Percentiles rank a stretch among this genome's conserved stretches.
phyloP scores from a whole-genome alignment of 805 yeast species.

The Pichia cephalocereana region DNA sequence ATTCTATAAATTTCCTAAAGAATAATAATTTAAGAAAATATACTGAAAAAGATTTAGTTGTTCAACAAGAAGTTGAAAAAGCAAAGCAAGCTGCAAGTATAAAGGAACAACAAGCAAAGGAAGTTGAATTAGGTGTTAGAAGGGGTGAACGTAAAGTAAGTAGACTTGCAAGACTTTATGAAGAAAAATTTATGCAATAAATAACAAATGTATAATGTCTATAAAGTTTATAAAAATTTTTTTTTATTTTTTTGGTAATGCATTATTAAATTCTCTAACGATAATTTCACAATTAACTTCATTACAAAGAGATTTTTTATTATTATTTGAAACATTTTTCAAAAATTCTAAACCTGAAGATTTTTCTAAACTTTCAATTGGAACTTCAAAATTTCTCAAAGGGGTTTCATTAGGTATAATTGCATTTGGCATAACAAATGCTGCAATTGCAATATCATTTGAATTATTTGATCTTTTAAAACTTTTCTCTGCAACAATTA shows the following conservation, averaged over 20 bases:
- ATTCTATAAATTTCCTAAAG: slow-evolving; percentile 9
- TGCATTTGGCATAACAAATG: slow-evolving; percentile 91
- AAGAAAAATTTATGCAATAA: slow-evolving; percentile 27
- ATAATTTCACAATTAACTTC: slow-evolving; percentile 74
- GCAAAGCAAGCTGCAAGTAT: slow-evolving; percentile 5
- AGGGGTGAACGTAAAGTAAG: slow-evolving; percentile 42
- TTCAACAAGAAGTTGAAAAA: slow-evolving; percentile 16
- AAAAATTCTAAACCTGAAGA: slow-evolving; percentile 79
- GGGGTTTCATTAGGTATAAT: slow-evolving; percentile 63
- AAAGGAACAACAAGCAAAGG: slow-evolving; percentile 17
- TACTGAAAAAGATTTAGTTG: slow-evolving; percentile 23
- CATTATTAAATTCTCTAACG: slow-evolving; percentile 68
- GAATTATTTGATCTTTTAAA: slow-evolving; percentile 25
- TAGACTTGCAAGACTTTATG: slow-evolving; percentile 40
- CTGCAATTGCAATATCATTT: slow-evolving; percentile 63
- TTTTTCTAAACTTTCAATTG: slow-evolving; percentile 81
- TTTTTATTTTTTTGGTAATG: slow-evolving; percentile 21
- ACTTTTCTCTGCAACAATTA: slow-evolving; percentile 73
- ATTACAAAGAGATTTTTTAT: slow-evolving; percentile 59
- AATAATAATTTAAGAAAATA: slow-evolving; percentile 22
- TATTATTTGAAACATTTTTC: slow-evolving; percentile 50
- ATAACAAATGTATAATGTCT: too few species aligned
- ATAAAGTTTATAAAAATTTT: too few species aligned
- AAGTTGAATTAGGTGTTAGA: slow-evolving; percentile 21
- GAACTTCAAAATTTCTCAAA: slow-evolving; percentile 71